Evolutionary conservation across 495 filamentous ascomycete species (phyloP).

Genomic region (Annulohypoxylon nitens): DNA sequence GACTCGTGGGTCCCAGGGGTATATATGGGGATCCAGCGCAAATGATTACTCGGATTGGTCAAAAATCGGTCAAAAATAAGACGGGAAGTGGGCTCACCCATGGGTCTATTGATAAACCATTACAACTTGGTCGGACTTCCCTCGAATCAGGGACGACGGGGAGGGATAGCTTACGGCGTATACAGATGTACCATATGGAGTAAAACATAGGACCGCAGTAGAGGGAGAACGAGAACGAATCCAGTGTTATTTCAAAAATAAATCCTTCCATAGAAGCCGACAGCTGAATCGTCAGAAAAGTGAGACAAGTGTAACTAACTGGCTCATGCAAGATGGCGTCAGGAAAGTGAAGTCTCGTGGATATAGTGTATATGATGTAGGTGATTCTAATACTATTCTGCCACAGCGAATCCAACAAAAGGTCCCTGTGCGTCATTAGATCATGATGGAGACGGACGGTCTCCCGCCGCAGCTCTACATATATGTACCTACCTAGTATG

Average conservation of each 20-base stretch:
- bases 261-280: not conserved
- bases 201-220: not conserved
- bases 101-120: slow-evolving; percentile 18
- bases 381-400: slow-evolving; percentile 7
- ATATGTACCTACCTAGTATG: not conserved
- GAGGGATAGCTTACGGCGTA: not conserved
- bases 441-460: not conserved
- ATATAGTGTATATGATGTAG: not conserved
- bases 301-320: slow-evolving; percentile 14
- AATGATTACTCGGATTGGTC: slow-evolving; percentile 6
- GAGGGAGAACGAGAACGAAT: not conserved
- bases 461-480: not conserved
- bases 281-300: slow-evolving; percentile 1
- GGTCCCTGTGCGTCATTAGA: not conserved
- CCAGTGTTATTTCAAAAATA: slow-evolving; percentile 8
- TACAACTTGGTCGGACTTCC: slow-evolving; percentile 17
- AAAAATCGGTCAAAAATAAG: slow-evolving; percentile 13
- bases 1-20: slow-evolving; percentile 35
- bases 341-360: not conserved
- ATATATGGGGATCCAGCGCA: slow-evolving; percentile 11
- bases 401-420: slow-evolving; percentile 1
- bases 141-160: slow-evolving; percentile 19
- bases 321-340: not conserved
- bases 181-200: not conserved
- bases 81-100: slow-evolving; percentile 12